Evolutionary conservation across 495 filamentous ascomycete species (phyloP), one percentile per base, ranked within the genome.

Genomic region (Aspergillus sclerotiicarbonarius): DNA sequence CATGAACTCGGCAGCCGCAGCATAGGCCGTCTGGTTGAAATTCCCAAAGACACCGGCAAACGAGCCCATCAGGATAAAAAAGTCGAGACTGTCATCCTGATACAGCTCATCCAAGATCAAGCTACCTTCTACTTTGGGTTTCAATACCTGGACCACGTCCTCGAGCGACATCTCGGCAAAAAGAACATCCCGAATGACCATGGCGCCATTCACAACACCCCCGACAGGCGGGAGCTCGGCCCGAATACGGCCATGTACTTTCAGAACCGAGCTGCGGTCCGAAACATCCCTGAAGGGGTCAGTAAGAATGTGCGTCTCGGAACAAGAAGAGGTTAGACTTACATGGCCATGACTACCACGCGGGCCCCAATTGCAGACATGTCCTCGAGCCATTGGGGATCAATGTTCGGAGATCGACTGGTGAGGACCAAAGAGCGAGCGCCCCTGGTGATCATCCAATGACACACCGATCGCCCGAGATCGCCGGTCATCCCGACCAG

Each of bases 401-500:
- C 70, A 19, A 81, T 56, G 3, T 71, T 70, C 0, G 82, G 83
- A 16, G 63, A 74, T 0, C 85, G 77, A 61, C 82, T 86, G 6
- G 77, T 75, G 20, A 73, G 39, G 7, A 62, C 54, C 0, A 72
- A 8, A 48, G 46, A 45, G 0, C 53, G 39, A 0, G 67, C 65
- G 3, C 68, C 68, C 16, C 55, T 31, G 0, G 6, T 1, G 10
- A 64, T 48, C 65, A 70, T 66, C 65, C 65, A 73, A 3, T 31
- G 33, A 30, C 44, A 56, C 0, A 73, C 25, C 3, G 71, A 71
- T 32, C 58, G 64, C 0, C 71, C 71, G 0, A 70, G 30, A 18
- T 63, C 56, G 1, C 71, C 71, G 1, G 68, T 37, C 43, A 71
- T 48, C 0, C 69, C 69, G 20, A 62, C 57, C 0, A 72, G 37